Conservation (phyloP, 306 rosid genomes). For the Prunus mume region DNA sequence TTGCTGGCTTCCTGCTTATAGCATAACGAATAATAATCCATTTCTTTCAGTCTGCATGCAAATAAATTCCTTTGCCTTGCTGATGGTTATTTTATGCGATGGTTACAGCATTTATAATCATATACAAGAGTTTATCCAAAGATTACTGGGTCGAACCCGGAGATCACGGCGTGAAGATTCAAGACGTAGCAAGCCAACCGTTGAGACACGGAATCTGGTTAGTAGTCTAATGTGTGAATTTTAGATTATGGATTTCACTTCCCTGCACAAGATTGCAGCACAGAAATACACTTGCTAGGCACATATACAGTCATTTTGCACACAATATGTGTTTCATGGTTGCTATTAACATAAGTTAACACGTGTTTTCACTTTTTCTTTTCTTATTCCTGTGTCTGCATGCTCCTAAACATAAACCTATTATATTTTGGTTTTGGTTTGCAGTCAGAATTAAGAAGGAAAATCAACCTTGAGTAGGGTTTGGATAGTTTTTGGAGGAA, state of each 20-base stretch:
- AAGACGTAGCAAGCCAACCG: neutral
- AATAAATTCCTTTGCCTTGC: neutral
- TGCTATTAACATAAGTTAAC: neutral
- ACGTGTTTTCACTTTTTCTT: too few relatives aligned
- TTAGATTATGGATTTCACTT: neutral
- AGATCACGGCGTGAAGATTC: constrained; percentile 37
- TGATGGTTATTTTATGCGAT: constrained; percentile 11
- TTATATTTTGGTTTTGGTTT: constrained; percentile 23
- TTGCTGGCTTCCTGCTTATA: neutral
- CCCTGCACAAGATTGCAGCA: constrained; percentile 6
- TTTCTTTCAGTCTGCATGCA: neutral
- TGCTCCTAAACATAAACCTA: neutral
- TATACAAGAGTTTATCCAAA: constrained; percentile 49
- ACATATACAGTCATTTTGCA: neutral
- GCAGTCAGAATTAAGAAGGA: constrained; percentile 46
- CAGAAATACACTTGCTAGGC: neutral
- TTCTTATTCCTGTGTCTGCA: neutral
- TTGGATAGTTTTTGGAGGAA: neutral
- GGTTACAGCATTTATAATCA: constrained; percentile 91
- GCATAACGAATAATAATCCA: neutral
- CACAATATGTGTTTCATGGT: neutral
- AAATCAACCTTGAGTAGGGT: constrained; percentile 21
- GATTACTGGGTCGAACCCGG: constrained; percentile 41
- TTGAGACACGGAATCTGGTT: constrained; percentile 23
- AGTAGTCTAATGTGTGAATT: constrained; percentile 24